phyloP scores from a whole-genome alignment of 768 basidiomycete genomes.

The Erythrobasidium yunnanense region DNA sequence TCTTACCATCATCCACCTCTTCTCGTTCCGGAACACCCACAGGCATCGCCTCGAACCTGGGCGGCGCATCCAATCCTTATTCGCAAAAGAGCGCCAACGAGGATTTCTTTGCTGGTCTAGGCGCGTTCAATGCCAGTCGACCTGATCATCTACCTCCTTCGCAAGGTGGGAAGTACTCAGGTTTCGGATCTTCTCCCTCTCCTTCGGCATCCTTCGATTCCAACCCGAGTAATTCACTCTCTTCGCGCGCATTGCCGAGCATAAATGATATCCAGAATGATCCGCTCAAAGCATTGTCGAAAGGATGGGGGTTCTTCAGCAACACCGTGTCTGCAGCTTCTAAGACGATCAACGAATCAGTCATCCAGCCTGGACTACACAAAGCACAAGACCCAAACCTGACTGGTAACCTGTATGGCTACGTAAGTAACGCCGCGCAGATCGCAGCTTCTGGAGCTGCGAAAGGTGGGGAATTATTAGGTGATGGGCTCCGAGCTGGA shows the following conservation, averaged over 20 bases:
- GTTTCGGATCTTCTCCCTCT: constrained; percentile 64
- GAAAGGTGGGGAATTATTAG: constrained; percentile 47
- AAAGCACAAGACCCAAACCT: constrained; percentile 68
- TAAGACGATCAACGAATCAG: constrained; percentile 63
- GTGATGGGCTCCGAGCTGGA: constrained; percentile 26
- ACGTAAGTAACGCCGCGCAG: constrained; percentile 51
- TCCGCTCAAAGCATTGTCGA: constrained; percentile 70
- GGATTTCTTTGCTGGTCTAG: constrained; percentile 69
- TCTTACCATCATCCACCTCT: background rate
- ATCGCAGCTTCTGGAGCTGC: constrained; percentile 53
- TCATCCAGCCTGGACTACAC: constrained; percentile 81
- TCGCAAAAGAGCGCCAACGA: constrained; percentile 71
- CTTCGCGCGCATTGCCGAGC: constrained; percentile 68
- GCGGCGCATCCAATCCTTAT: constrained; percentile 31
- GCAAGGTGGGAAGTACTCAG: constrained; percentile 84
- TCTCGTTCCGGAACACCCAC: constrained; percentile 18
- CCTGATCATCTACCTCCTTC: constrained; percentile 73
- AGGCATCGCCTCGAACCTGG: constrained; percentile 26
- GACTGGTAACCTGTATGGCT: constrained; percentile 61
- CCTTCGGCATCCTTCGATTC: constrained; percentile 52
- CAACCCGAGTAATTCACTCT: constrained; percentile 60
- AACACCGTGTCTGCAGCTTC: constrained; percentile 69
- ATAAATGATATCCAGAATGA: constrained; percentile 74
- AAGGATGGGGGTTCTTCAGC: constrained; percentile 94
- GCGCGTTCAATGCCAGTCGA: constrained; percentile 66